Percentiles rank a stretch among this genome's conserved stretches.
Evolutionary conservation across 352 stramenopile genomes (phyloP).

Genomic region (Globisporangium barbulae): DNA sequence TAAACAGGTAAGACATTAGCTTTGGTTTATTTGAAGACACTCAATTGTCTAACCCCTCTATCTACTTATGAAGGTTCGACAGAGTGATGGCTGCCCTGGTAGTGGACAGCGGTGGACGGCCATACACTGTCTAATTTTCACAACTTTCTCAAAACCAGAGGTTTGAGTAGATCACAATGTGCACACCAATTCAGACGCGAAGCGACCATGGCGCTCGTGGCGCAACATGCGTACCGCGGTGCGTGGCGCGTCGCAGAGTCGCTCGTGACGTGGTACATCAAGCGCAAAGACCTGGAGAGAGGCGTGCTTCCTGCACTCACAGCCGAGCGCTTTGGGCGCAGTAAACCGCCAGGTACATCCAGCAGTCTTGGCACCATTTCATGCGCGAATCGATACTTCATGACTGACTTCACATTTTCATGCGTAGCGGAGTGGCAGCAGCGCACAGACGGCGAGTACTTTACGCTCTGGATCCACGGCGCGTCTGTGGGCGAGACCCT

Average conservation of each 20-base stretch:
- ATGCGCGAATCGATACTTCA: not conserved
- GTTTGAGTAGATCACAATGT: not conserved
- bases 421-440: conserved; percentile 22
- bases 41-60: no score
- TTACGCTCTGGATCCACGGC: conserved; percentile 73
- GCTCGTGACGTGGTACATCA: conserved; percentile 51
- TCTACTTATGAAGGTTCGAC: no score
- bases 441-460: conserved; percentile 10
- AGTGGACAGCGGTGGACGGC: no score
- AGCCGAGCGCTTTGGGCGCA: conserved; percentile 53
- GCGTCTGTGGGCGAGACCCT: conserved; percentile 74
- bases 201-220: conserved; percentile 16
- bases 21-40: no score
- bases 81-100: no score
- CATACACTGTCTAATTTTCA: not conserved
- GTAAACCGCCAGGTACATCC: conserved; percentile 30
- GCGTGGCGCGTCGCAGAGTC: conserved; percentile 51
- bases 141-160: not conserved
- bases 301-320: conserved; percentile 32
- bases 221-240: conserved; percentile 54
- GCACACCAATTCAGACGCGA: not conserved
- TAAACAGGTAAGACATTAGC: no score
- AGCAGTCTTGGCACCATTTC: not conserved
- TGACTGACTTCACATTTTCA: not conserved
- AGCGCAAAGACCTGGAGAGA: conserved; percentile 41